These are phyloP conservation scores for Ustilago nuda DNA, from an alignment of 1,284 basidiomycete species.

Conservation along the genomic window DNA sequence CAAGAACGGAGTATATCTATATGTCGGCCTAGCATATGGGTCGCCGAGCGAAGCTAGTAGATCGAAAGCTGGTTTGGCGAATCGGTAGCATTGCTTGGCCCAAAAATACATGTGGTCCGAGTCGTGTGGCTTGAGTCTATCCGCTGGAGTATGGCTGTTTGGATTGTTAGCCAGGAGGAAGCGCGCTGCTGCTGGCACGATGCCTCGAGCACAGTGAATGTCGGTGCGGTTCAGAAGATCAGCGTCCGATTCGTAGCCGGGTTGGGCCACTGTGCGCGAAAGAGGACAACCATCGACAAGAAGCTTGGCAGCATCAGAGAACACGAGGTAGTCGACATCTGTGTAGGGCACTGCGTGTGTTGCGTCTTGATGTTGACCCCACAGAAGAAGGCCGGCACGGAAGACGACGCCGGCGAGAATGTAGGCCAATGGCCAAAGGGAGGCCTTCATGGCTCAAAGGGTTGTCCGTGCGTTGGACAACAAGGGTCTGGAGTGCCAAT, in stretches of 20 bases:
- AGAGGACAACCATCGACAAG: constrained; percentile 58
- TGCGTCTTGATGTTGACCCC: constrained; percentile 88
- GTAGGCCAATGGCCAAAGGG: constrained; percentile 37
- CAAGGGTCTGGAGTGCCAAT: background rate
- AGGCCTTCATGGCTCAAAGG: constrained; percentile 29
- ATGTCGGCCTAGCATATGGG: constrained; percentile 92
- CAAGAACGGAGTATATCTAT: constrained; percentile 94
- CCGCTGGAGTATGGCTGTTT: constrained; percentile 27
- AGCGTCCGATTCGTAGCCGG: constrained; percentile 41
- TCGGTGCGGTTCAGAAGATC: constrained; percentile 50
- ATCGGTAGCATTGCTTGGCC: constrained; percentile 37
- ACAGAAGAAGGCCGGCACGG: constrained; percentile 79
- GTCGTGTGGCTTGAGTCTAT: constrained; percentile 33
- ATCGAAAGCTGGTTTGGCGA: constrained; percentile 53
- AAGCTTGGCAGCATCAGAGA: constrained; percentile 82
- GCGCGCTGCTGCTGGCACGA: constrained; percentile 63
- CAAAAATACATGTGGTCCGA: constrained; percentile 43
- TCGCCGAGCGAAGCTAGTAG: constrained; percentile 72
- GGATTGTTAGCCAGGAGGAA: constrained; percentile 73
- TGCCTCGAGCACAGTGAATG: constrained; percentile 57
- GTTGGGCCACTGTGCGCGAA: constrained; percentile 40
- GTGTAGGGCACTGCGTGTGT: constrained; percentile 90
- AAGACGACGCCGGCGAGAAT: constrained; percentile 73
- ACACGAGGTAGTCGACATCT: constrained; percentile 95
- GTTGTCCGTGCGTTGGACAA: background rate